Conservation (phyloP, 139 green algal genomes). For the Bryopsis sp. region DNA sequence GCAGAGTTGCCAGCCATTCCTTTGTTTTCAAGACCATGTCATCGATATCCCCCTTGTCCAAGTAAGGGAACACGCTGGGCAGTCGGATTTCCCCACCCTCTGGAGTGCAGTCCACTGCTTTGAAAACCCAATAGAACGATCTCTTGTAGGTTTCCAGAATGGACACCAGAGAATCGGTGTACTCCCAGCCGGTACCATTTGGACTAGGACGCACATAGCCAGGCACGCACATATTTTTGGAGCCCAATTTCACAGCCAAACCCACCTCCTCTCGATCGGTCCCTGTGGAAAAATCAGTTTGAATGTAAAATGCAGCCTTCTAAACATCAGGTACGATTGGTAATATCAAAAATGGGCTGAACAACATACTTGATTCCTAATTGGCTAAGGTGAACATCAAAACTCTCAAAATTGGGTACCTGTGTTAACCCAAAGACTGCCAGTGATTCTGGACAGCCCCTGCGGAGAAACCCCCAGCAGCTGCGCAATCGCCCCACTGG, state of each 20-base stretch:
- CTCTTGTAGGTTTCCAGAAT: background rate
- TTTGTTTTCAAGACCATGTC: background rate
- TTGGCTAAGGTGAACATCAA: too few relatives aligned
- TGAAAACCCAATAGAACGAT: slow-evolving; percentile 6
- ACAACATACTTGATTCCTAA: too few relatives aligned
- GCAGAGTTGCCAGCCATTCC: background rate
- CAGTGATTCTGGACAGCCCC: slow-evolving; percentile 13
- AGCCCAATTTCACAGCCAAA: slow-evolving; percentile 11
- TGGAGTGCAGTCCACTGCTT: slow-evolving; percentile 14
- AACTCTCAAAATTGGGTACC: too few relatives aligned
- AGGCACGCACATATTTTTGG: slow-evolving; percentile 12
- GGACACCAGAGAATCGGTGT: slow-evolving; percentile 2
- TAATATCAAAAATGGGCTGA: too few relatives aligned
- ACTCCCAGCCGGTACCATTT: slow-evolving; percentile 16
- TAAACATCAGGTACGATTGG: too few relatives aligned
- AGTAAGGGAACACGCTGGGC: background rate
- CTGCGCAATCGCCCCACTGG: slow-evolving; percentile 1
- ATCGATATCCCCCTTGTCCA: background rate
- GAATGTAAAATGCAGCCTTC: too few relatives aligned
- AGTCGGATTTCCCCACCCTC: slow-evolving; percentile 13
- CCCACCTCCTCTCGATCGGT: slow-evolving; percentile 6
- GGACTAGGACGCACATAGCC: slow-evolving; percentile 13
- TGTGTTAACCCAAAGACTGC: slow-evolving; percentile 14
- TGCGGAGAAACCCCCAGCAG: slow-evolving; percentile 8
- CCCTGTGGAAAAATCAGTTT: background rate